A percentile compares a stretch with the other conserved stretches of the same genome.
Conservation (phyloP, 2,329 filamentous ascomycete species). For the Monosporascus sp. region DNA sequence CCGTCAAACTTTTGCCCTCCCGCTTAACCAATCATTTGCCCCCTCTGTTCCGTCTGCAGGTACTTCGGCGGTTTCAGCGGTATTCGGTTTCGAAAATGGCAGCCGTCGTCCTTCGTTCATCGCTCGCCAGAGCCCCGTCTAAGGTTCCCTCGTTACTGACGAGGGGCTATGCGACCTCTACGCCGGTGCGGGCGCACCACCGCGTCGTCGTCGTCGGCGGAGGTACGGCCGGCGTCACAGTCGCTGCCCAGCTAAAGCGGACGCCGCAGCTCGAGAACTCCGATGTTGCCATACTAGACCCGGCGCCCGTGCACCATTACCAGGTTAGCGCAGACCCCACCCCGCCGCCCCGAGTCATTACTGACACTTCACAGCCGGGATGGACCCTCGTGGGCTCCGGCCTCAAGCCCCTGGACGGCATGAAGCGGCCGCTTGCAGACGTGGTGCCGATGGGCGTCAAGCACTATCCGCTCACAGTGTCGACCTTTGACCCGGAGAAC, state of each 20-base stretch:
- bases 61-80: not conserved
- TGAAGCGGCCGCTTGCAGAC: constrained; percentile 22
- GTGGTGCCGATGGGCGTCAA: constrained; percentile 29
- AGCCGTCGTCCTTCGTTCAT: constrained; percentile 7
- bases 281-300: constrained; percentile 32
- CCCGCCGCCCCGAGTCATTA: not conserved
- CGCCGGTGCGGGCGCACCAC: constrained; percentile 40
- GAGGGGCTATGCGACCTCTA: constrained; percentile 23
- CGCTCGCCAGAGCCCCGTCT: constrained; percentile 13
- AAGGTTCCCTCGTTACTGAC: constrained; percentile 3
- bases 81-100: constrained; percentile 8
- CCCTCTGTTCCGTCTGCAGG: not conserved
- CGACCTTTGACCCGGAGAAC: constrained; percentile 30
- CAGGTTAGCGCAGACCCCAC: constrained; percentile 13
- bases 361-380: constrained; percentile 23
- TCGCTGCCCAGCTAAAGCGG: constrained; percentile 61
- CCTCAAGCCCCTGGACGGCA: constrained; percentile 23
- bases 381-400: constrained; percentile 35
- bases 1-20: not conserved
- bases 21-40: not conserved
- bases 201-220: constrained; percentile 63
- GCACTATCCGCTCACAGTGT: constrained; percentile 29
- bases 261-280: constrained; percentile 22
- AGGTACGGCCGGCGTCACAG: constrained; percentile 59
- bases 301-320: constrained; percentile 30